phyloP scores from a whole-genome alignment of 1,284 basidiomycete species.

The Trametes sp. region DNA sequence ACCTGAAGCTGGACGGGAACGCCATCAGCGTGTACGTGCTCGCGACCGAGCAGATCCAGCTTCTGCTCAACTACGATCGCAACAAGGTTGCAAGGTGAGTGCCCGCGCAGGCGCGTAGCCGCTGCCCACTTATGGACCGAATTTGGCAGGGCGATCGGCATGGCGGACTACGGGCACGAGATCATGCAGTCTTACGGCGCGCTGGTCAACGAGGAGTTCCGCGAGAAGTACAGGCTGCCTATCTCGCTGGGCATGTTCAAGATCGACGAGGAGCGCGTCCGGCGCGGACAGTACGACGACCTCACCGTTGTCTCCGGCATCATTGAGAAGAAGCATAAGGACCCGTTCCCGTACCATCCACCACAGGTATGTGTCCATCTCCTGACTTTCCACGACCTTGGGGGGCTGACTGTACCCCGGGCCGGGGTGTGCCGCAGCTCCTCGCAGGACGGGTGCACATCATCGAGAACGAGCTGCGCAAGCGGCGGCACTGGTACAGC shows the following conservation, averaged over 20 bases:
- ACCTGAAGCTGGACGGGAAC: conserved; percentile 20
- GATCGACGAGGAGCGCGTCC: conserved; percentile 13
- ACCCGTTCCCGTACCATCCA: conserved; percentile 3
- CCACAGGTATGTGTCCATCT: conserved; percentile 6
- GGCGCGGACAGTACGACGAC: conserved; percentile 19
- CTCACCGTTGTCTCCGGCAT: conserved; percentile 22
- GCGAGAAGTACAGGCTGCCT: conserved; percentile 24
- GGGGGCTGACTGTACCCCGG: background rate
- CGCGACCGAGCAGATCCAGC: conserved; percentile 3
- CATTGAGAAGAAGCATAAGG: conserved; percentile 15
- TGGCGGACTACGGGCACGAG: conserved; percentile 18
- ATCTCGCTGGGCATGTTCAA: conserved; percentile 28
- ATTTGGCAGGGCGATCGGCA: conserved; percentile 16
- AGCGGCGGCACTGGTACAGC: conserved; percentile 25
- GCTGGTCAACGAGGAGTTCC: conserved; percentile 21
- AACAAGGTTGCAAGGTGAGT: conserved; percentile 19
- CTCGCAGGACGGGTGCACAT: conserved; percentile 17
- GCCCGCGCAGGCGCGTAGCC: too few species aligned
- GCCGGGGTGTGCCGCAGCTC: conserved; percentile 2
- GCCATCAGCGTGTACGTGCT: conserved; percentile 18
- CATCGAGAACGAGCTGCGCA: conserved; percentile 18
- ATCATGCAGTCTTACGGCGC: conserved; percentile 21
- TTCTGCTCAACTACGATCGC: conserved; percentile 16
- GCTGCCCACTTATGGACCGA: background rate
- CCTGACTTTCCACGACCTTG: background rate